Evolutionary conservation across 139 green algal genomes (phyloP).

Genomic region (Chlamydomonas sp.): DNA sequence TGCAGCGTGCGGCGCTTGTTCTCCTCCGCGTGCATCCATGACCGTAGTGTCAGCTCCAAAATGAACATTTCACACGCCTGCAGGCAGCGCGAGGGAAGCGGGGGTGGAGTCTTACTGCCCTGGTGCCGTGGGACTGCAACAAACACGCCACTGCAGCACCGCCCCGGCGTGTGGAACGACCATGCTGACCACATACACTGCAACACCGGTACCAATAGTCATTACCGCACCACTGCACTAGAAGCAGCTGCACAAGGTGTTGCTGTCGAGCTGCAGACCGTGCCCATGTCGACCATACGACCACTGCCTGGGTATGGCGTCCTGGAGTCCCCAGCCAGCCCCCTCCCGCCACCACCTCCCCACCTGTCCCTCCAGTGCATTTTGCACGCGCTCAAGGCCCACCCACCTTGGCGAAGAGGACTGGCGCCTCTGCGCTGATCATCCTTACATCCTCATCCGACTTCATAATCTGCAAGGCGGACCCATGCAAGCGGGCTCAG

Average conservation of each 20-base stretch:
- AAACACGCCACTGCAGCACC: too few species aligned
- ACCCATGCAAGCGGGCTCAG: background rate
- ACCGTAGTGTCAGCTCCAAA: conserved; percentile 91
- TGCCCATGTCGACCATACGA: too few species aligned
- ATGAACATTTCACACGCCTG: conserved; percentile 99
- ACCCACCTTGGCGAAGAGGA: conserved; percentile 94
- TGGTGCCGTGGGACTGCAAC: too few species aligned
- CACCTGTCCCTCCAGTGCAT: background rate
- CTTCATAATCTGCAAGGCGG: conserved; percentile 96
- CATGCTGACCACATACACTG: background rate
- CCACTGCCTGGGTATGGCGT: too few species aligned
- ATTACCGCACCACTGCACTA: too few species aligned
- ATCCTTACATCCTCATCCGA: conserved; percentile 96
- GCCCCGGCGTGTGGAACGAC: background rate
- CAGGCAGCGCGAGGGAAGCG: background rate
- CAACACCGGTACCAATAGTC: too few species aligned
- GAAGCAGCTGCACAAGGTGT: too few species aligned
- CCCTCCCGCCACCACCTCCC: background rate
- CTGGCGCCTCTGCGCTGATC: conserved; percentile 96
- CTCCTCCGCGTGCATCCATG: conserved; percentile 96
- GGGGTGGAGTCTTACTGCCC: too few species aligned
- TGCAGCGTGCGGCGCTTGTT: conserved; percentile 97
- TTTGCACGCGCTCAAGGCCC: background rate
- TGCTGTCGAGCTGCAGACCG: background rate
- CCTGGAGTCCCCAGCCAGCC: too few species aligned